These are phyloP conservation scores for Cercis canadensis DNA, from an alignment of 306 rosid species.

Conservation along the genomic window DNA sequence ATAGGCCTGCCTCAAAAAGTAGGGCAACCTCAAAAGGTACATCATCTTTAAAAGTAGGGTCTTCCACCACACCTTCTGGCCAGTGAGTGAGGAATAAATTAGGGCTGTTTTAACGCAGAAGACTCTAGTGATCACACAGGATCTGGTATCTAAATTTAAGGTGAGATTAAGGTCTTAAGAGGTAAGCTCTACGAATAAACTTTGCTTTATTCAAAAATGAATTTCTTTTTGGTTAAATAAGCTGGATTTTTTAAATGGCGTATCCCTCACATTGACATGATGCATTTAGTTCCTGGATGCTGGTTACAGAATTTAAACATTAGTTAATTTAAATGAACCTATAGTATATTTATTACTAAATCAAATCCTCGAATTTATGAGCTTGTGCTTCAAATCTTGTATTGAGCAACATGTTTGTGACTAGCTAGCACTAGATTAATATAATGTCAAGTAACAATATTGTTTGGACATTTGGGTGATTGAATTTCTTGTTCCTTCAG, in stretches of 20 bases:
- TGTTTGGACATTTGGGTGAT: neutral
- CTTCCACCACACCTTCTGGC: slow-evolving; percentile 64
- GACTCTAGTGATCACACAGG: slow-evolving; percentile 89
- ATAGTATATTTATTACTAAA: no score
- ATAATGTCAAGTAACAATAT: neutral
- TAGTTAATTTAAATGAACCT: no score
- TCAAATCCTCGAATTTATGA: no score
- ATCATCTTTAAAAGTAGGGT: slow-evolving; percentile 49
- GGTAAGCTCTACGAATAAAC: slow-evolving; percentile 51
- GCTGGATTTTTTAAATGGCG: no score
- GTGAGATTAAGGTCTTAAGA: slow-evolving; percentile 70
- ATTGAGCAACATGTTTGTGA: neutral
- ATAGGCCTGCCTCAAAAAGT: slow-evolving; percentile 55
- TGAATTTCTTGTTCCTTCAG: neutral
- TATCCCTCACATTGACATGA: no score
- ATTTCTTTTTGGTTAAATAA: no score
- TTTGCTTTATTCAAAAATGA: slow-evolving; percentile 28
- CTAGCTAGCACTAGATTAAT: slow-evolving; percentile 1
- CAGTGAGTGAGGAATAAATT: slow-evolving; percentile 88
- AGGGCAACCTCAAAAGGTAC: slow-evolving; percentile 60
- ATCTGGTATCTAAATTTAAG: slow-evolving; percentile 87
- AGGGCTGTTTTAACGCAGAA: slow-evolving; percentile 81
- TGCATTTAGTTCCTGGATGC: no score
- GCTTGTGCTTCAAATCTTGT: no score
- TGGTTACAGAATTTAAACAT: no score